These are phyloP conservation scores for Podospora didyma DNA, from an alignment of 495 filamentous ascomycete species.

Conservation along the genomic window DNA sequence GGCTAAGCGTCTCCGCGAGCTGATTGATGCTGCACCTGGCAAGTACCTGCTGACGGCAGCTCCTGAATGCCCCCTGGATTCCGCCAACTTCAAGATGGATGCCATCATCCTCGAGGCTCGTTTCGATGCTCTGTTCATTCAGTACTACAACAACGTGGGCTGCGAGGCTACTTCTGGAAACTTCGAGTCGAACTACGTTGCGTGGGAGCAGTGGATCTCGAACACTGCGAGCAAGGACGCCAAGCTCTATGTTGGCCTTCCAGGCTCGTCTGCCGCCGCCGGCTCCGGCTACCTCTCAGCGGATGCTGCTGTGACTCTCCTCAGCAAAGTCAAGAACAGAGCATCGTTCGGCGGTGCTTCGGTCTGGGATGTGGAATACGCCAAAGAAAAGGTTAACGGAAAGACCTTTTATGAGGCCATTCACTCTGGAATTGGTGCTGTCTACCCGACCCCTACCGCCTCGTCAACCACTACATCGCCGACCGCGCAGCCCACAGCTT, in stretches of 20 bases:
- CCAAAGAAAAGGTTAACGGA: slow-evolving; percentile 20
- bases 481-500: slow-evolving; percentile 8
- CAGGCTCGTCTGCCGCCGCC: slow-evolving; percentile 44
- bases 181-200: slow-evolving; percentile 60
- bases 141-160: slow-evolving; percentile 69
- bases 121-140: slow-evolving; percentile 65
- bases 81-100: slow-evolving; percentile 48
- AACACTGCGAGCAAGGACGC: slow-evolving; percentile 51
- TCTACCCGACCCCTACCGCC: background rate
- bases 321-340: slow-evolving; percentile 30
- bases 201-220: slow-evolving; percentile 56
- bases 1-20: slow-evolving; percentile 49
- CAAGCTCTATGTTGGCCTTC: slow-evolving; percentile 62
- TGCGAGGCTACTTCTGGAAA: slow-evolving; percentile 42
- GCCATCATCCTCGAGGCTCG: slow-evolving; percentile 47
- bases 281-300: slow-evolving; percentile 25
- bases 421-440: slow-evolving; percentile 2
- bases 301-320: slow-evolving; percentile 13
- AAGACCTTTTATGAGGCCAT: slow-evolving; percentile 27
- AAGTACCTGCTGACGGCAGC: slow-evolving; percentile 59
- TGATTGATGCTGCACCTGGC: slow-evolving; percentile 33
- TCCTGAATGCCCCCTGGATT: slow-evolving; percentile 58
- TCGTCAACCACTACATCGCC: slow-evolving; percentile 10
- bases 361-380: slow-evolving; percentile 37
- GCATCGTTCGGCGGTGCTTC: slow-evolving; percentile 38